A percentile compares a stretch with the other conserved stretches of the same genome.
Conservation (phyloP, 441 rosid species). For the Adansonia madagascariensis region DNA sequence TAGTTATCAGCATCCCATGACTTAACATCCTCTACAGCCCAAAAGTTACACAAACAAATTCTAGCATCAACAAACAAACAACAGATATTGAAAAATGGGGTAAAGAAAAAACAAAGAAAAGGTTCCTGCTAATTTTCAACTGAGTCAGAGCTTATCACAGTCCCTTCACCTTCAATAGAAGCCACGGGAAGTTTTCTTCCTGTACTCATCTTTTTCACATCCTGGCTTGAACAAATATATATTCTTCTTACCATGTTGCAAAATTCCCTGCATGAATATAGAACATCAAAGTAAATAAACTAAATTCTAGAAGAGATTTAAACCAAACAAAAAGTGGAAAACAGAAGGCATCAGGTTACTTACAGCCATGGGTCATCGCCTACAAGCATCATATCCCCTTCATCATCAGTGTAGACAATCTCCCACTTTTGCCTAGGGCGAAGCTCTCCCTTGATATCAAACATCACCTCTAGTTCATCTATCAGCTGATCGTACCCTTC, state of each 20-base stretch:
- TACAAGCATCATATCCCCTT: constrained; percentile 79
- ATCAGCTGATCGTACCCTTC: constrained; percentile 62
- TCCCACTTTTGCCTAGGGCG: constrained; percentile 58
- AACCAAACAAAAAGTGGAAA: background rate
- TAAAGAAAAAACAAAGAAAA: background rate
- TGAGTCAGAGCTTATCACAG: constrained; percentile 51
- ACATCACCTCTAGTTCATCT: constrained; percentile 65
- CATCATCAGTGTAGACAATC: constrained; percentile 72
- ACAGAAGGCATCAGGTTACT: constrained; percentile 31
- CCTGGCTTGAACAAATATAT: constrained; percentile 65
- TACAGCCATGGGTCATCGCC: constrained; percentile 77
- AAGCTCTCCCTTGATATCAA: constrained; percentile 61
- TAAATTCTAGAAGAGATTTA: background rate
- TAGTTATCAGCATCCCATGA: constrained; percentile 25
- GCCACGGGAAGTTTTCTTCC: constrained; percentile 51
- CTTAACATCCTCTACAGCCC: constrained; percentile 19
- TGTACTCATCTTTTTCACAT: constrained; percentile 67
- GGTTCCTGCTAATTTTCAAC: constrained; percentile 32
- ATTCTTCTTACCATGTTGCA: constrained; percentile 72
- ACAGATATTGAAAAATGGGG: background rate
- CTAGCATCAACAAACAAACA: constrained; percentile 16
- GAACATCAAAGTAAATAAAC: background rate
- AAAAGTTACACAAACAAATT: constrained; percentile 10
- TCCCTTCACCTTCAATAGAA: constrained; percentile 49
- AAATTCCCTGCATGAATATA: constrained; percentile 57